Conservation (phyloP, 352 stramenopile genomes). For the Phytopythium chamaehyphon region DNA sequence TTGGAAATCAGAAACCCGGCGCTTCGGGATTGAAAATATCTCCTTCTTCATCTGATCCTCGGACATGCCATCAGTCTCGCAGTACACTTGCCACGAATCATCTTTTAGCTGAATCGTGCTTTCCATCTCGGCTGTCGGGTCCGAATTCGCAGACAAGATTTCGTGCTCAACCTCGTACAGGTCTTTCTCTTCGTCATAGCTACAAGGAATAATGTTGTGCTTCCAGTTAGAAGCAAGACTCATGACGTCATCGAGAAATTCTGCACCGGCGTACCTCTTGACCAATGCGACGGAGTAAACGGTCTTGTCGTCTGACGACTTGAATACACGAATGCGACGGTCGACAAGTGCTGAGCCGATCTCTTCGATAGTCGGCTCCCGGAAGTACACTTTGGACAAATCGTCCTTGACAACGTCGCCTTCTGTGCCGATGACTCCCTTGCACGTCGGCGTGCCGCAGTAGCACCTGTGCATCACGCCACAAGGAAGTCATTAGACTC, state of each 20-base stretch:
- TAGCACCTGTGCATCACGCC: conserved; percentile 27
- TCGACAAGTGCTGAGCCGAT: conserved; percentile 38
- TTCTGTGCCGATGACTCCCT: conserved; percentile 70
- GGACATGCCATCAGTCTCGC: conserved; percentile 39
- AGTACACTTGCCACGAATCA: conserved; percentile 71
- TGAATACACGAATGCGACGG: conserved; percentile 61
- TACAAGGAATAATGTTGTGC: conserved; percentile 2
- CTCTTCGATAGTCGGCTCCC: conserved; percentile 59
- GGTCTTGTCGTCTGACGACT: conserved; percentile 48
- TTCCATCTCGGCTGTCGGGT: not conserved
- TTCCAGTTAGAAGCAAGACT: not conserved
- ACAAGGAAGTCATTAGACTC: too few species aligned
- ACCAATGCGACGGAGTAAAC: conserved; percentile 52
- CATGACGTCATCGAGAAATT: not conserved
- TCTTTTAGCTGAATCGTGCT: conserved; percentile 22
- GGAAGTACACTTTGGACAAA: conserved; percentile 48
- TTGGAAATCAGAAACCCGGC: conserved; percentile 5
- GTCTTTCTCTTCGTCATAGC: conserved; percentile 31
- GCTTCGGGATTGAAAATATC: conserved; percentile 80
- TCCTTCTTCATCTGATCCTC: conserved; percentile 48
- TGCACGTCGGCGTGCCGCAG: conserved; percentile 63
- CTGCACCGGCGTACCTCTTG: conserved; percentile 23
- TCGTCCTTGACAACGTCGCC: conserved; percentile 34
- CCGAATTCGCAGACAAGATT: not conserved
- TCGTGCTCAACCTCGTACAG: conserved; percentile 51